A percentile compares a stretch with the other conserved stretches of the same genome.
phyloP scores from a whole-genome alignment of 78 protist genomes.

The Trichosphaerium sp. region DNA sequence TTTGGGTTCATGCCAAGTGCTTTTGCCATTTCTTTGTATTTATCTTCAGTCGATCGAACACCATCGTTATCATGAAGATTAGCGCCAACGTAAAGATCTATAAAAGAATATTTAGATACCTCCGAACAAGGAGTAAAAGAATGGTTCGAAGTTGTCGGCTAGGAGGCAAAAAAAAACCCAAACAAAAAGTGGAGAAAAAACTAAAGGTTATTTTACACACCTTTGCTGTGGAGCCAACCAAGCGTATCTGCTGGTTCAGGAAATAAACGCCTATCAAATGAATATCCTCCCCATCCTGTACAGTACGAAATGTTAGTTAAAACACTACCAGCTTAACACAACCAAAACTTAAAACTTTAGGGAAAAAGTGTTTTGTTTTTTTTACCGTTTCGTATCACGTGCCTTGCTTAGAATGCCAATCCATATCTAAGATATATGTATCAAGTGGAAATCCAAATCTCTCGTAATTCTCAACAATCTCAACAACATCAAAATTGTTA shows the following conservation, averaged over 20 bases:
- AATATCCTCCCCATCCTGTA: conserved; percentile 28
- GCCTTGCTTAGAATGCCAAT: conserved; percentile 43
- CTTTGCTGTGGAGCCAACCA: background rate
- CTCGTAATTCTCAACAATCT: background rate
- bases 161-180: background rate
- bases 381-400: background rate
- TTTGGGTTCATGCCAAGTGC: conserved; percentile 4
- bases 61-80: conserved; percentile 15
- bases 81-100: background rate
- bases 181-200: conserved; percentile 10
- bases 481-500: background rate
- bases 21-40: background rate
- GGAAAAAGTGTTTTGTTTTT: background rate
- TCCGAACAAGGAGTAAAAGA: background rate
- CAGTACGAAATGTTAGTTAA: background rate
- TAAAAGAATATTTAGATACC: too few relatives aligned
- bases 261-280: conserved; percentile 13
- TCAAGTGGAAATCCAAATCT: conserved; percentile 27
- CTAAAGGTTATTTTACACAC: conserved; percentile 5
- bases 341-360: background rate
- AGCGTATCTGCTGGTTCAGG: conserved; percentile 4
- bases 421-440: conserved; percentile 39
- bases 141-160: background rate
- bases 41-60: background rate
- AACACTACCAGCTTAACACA: background rate